Evolutionary conservation across 1,284 basidiomycete species (phyloP).

Genomic region (Garcileccinum viscosum): DNA sequence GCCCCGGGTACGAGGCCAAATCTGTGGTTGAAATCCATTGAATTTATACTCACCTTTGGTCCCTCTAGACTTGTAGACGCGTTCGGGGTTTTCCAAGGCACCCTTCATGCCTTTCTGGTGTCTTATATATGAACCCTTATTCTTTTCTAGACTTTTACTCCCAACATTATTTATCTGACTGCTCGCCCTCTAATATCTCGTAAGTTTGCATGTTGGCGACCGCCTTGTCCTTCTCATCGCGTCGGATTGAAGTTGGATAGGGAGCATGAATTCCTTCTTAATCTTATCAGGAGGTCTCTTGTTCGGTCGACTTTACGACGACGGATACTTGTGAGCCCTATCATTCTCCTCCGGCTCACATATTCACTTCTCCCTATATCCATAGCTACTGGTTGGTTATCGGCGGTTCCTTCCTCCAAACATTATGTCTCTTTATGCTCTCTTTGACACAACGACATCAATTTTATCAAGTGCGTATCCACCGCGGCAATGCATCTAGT

Average conservation of each 20-base stretch:
- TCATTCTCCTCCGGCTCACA: not conserved
- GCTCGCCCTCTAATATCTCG: constrained; percentile 45
- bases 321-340: constrained; percentile 39
- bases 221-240: not conserved
- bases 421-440: constrained; percentile 43
- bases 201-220: constrained; percentile 11
- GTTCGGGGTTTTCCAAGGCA: constrained; percentile 51
- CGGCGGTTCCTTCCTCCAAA: constrained; percentile 33
- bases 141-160: constrained; percentile 40
- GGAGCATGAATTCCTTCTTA: constrained; percentile 50
- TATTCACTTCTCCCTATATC: not conserved
- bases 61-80: constrained; percentile 40
- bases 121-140: constrained; percentile 2
- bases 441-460: constrained; percentile 39
- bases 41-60: not conserved
- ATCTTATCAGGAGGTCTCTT: too few relatives aligned
- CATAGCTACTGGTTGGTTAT: constrained; percentile 31
- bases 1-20: constrained; percentile 38
- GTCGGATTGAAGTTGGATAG: constrained; percentile 50
- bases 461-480: constrained; percentile 40
- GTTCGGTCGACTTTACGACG: constrained; percentile 43
- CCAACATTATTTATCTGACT: constrained; percentile 40
- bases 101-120: not conserved
- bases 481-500: not conserved
- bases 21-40: not conserved